Base-by-base conservation (phyloP, 164 flowering plant genomes). In the Magnolia sinica region DNA sequence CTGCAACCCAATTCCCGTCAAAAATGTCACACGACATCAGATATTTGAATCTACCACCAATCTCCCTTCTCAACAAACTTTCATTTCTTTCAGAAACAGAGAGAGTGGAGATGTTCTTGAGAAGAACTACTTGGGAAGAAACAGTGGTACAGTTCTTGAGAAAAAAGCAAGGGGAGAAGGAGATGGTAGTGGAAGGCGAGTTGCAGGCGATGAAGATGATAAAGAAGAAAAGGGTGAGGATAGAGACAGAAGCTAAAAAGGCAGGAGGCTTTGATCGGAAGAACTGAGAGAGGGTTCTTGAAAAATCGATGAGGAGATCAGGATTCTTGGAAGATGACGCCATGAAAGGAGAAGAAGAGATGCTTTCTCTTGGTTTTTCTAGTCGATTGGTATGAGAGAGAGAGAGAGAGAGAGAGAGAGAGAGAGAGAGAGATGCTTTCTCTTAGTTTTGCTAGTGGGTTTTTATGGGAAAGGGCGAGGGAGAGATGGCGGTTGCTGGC, bases 1-100 rank as follows among this genome's bases (percentile, higher is more conserved):
- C 89, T 37, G 72, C 8, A 3, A 86, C 86, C 91, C 93, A 90
- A 0, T 52, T 59, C 1, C 93, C 93, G 70, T 88, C 77, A 78
- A 87, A 90, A 64, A 88, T 71, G 73, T 88, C 88, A 68, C 93
- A 88, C 78, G 88, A 88, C 76, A 29, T 76, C 24, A 84, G 68
- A 50, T 49, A 3, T 23, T 37, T 67, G 63, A 18, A 37, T 20
- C 23, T 11, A 45, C 4, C 29, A 51, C 71, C 63, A 67, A 8
- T 18, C 76, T 78, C 80, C 68, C 50, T 19, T 22, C 7, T 31
- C 31, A 18, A 69, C 24, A 83, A 22, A 20, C 24, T 23, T 65
- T 23, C 37, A 2, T 9, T 65, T 13, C 37, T 8, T 65, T 65
- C 19, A 23, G 24, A 24, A 22, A 29, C 13, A 22, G 37, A 23